Evolutionary conservation across 805 yeast genomes (phyloP), one percentile per base, ranked within the genome.

Genomic region (Lachancea thermotolerans): DNA sequence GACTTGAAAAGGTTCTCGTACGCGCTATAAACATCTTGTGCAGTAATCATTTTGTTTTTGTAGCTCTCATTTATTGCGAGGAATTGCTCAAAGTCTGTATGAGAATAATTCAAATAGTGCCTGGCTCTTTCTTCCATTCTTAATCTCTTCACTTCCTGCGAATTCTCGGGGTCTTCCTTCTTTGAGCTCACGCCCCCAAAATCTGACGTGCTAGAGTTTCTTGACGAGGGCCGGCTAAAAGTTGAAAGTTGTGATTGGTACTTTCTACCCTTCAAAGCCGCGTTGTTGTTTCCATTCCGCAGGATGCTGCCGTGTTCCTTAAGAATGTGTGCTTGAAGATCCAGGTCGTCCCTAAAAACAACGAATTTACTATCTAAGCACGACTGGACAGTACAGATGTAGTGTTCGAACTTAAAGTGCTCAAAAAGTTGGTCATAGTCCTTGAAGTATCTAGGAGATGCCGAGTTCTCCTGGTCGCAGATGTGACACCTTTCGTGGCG

Each of bases 331-430:
- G 95, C 90, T 44, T 85, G 82, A 44, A 93, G 70, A 54, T 89
- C 97, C 45, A 89, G 65, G 43, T 85, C 93, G 50, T 88, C 91
- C 17, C 82, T 76, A 60, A 93, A 93, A 1, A 91, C 99, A 17
- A 93, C 93, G 66, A 93, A 91, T 60, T 86, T 85, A 63, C 85
- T 81, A 45, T 90, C 98, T 39, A 90, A 65, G 66, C 99, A 93
- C 10, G 75, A 57, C 39, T 78, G 85, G 15, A 85, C 83, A 29
- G 75, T 72, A 67, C 99, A 93, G 12, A 80, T 79, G 63, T 71
- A 87, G 64, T 93, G 99, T 35, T 74, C 79, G 3, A 59, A 62
- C 53, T 69, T 72, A 65, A 93, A 93, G 69, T 93, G 99, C 12
- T 70, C 68, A 54, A 79, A 84, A 45, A 93, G 70, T 34, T 78